These are phyloP conservation scores for Exophiala alcalophila DNA, from an alignment of 2,329 filamentous ascomycete species.

Conservation along the genomic window DNA sequence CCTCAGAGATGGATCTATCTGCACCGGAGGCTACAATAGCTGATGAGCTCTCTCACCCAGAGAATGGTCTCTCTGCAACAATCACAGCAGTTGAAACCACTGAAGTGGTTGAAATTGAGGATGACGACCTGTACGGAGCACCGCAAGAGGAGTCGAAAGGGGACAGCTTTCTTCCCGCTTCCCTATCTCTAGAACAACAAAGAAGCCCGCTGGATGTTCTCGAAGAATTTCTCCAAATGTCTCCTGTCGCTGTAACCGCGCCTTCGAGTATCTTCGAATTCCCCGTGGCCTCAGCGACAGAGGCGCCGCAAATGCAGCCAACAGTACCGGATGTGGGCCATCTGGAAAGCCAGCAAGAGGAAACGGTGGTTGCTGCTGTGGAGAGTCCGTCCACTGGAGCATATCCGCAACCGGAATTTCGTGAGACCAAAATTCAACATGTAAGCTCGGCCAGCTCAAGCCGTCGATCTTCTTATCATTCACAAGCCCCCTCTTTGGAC, in stretches of 20 bases:
- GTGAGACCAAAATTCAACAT: slow-evolving; percentile 7
- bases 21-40: slow-evolving; percentile 11
- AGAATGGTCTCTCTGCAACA: not conserved
- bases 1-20: slow-evolving; percentile 7
- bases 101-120: slow-evolving; percentile 9
- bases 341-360: slow-evolving; percentile 5
- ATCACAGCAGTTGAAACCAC: not conserved
- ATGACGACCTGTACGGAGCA: slow-evolving; percentile 24
- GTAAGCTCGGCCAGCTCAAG: slow-evolving; percentile 3
- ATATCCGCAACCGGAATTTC: slow-evolving; percentile 17
- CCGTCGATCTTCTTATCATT: slow-evolving; percentile 6
- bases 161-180: not conserved
- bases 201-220: slow-evolving; percentile 16
- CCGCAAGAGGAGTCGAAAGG: slow-evolving; percentile 1
- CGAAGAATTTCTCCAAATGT: slow-evolving; percentile 20
- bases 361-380: slow-evolving; percentile 1
- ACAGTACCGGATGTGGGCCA: no score
- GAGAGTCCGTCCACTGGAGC: slow-evolving; percentile 2
- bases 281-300: not conserved
- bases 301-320: not conserved
- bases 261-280: not conserved
- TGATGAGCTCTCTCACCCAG: slow-evolving; percentile 6
- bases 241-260: slow-evolving; percentile 4
- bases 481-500: slow-evolving; percentile 9
- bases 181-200: not conserved